Evolutionary conservation across 208 protist genomes (phyloP), one percentile per base, ranked within the genome.

Genomic region (Leishmania arabica): DNA sequence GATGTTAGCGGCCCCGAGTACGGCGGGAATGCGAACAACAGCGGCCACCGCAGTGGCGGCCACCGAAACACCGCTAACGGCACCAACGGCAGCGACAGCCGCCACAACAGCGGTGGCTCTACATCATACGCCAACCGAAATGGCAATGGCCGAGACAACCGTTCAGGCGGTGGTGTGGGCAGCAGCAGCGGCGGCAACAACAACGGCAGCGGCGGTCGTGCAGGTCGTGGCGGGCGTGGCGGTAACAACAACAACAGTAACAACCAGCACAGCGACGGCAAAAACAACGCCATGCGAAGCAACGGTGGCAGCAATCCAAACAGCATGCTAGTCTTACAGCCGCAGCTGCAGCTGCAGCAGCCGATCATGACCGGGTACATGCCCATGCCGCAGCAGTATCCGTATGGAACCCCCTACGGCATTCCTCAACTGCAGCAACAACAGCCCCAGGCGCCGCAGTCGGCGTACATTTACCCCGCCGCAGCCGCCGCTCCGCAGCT

Each of bases 1-100:
- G 82, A 90, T 51, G 80, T 88, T 47, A 87, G 82, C 77, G 80
- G 78, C 77, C 79, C 84, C 53, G 86, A 88, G 37, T 88, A 89
- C 79, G 83, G 83, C 51, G 83, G 84, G 27, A 75, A 40, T 68
- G 74, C 78, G 56, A 86, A 81, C 75, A 78, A 78, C 72, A 75
- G 79, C 51, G 80, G 81, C 31, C 79, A 83, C 75, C 79, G 80
- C 60, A 75, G 62, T 13, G 80, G 79, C 80, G 40, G 45, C 75
- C 17, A 54, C 54, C 49, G 45, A 27, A 49, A 21, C 74, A 66
- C 13, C 56, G 54, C 71, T 24, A 76, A 66, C 51, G n/a, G 45
- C 81, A 64, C n/a, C 49, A 40, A 9, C 49, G 49, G 40, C 75
- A 81, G 42, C 74, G 54, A 76, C 76, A 75, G 76, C 73, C 45